These are phyloP conservation scores for Coemansia sp. DNA, from an alignment of 192 early-diverging fungal genomes.

Conservation along the genomic window DNA sequence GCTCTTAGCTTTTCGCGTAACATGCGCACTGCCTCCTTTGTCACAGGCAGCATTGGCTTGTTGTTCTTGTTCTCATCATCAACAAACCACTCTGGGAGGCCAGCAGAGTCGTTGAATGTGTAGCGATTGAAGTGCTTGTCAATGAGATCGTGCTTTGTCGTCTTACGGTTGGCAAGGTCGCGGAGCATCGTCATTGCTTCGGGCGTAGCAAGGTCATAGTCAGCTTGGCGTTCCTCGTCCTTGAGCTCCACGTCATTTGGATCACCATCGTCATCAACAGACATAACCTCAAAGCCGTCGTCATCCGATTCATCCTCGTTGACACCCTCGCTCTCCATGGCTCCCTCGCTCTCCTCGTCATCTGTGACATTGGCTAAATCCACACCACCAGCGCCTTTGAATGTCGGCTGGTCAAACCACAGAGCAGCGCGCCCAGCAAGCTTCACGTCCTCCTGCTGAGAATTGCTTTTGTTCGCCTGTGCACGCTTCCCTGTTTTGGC, in stretches of 20 bases:
- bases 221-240: slow-evolving; percentile 53
- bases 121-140: slow-evolving; percentile 92
- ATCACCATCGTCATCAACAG: slow-evolving; percentile 44
- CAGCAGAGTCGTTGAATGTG: slow-evolving; percentile 83
- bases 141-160: slow-evolving; percentile 78
- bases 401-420: slow-evolving; percentile 96
- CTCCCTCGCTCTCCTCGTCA: slow-evolving; percentile 52
- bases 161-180: slow-evolving; percentile 75
- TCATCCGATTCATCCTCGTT: slow-evolving; percentile 52
- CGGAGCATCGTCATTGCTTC: slow-evolving; percentile 89
- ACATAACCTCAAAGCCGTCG: slow-evolving; percentile 59
- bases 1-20: slow-evolving; percentile 81
- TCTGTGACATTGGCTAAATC: slow-evolving; percentile 61
- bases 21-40: slow-evolving; percentile 91
- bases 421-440: slow-evolving; percentile 84
- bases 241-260: slow-evolving; percentile 48
- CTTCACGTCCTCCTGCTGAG: slow-evolving; percentile 14
- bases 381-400: slow-evolving; percentile 66
- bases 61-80: slow-evolving; percentile 91
- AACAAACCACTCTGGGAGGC: slow-evolving; percentile 88
- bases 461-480: slow-evolving; percentile 10
- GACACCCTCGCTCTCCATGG: slow-evolving; percentile 15
- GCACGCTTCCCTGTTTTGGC: slow-evolving; percentile 20
- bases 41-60: slow-evolving; percentile 87
- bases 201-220: slow-evolving; percentile 80